These are phyloP conservation scores for Croton setiger DNA, from an alignment of 441 rosid genomes.

Conservation along the genomic window DNA sequence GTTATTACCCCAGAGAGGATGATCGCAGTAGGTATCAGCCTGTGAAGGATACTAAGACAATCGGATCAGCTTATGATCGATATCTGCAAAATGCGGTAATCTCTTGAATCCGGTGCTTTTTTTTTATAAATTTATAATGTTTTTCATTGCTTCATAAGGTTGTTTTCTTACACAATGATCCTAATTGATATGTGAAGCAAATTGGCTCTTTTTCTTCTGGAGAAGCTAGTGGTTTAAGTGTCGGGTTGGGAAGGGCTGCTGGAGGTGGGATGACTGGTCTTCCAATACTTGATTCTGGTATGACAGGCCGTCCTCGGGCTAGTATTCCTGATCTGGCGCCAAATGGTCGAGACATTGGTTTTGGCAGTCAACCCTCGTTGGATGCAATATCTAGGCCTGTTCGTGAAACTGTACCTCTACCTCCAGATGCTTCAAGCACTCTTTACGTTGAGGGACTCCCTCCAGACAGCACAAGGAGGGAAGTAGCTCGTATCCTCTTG, in stretches of 20 bases:
- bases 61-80: conserved; percentile 73
- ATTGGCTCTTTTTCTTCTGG: conserved; percentile 46
- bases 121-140: not conserved
- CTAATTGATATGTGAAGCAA: conserved; percentile 48
- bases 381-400: conserved; percentile 41
- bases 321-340: conserved; percentile 37
- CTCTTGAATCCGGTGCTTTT: conserved; percentile 12
- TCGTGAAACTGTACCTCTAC: conserved; percentile 48
- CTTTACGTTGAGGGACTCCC: conserved; percentile 81
- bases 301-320: conserved; percentile 42
- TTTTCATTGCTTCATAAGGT: not conserved
- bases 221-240: conserved; percentile 44
- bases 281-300: conserved; percentile 41
- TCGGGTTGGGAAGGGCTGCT: conserved; percentile 38
- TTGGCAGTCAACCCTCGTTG: conserved; percentile 26
- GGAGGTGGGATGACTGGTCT: conserved; percentile 37
- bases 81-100: conserved; percentile 59
- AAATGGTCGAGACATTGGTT: conserved; percentile 46
- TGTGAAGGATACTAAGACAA: conserved; percentile 67
- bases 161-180: conserved; percentile 22
- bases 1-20: conserved; percentile 51
- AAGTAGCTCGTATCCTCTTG: conserved; percentile 86
- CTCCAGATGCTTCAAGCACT: conserved; percentile 75
- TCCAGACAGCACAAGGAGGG: conserved; percentile 62
- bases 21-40: conserved; percentile 39